Evolutionary conservation across 1,139 yeast genomes (phyloP).

Genomic region (Scheffersomyces cryptocercus): DNA sequence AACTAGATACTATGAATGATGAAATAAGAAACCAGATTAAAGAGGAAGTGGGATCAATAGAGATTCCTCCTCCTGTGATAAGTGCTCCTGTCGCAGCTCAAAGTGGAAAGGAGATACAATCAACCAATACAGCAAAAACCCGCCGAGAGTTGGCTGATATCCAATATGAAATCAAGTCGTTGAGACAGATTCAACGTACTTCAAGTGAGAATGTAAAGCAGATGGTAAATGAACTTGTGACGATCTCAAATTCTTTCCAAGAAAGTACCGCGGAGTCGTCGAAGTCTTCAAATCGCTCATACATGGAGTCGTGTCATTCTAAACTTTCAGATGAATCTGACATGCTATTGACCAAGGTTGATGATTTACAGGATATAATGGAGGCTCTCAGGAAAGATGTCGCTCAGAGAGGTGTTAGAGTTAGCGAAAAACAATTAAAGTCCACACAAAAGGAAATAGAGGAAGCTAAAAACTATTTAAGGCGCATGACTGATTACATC

Average conservation of each 20-base stretch:
- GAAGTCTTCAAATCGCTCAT: slow-evolving; percentile 56
- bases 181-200: slow-evolving; percentile 59
- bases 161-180: slow-evolving; percentile 58
- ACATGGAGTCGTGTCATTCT: slow-evolving; percentile 76
- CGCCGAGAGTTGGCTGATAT: slow-evolving; percentile 34
- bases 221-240: slow-evolving; percentile 46
- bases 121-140: neutral
- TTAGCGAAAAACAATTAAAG: slow-evolving; percentile 71
- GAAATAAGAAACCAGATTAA: slow-evolving; percentile 23
- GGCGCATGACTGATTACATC: slow-evolving; percentile 61
- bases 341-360: slow-evolving; percentile 71
- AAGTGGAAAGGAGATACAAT: slow-evolving; percentile 1
- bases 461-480: slow-evolving; percentile 55
- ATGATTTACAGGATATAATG: slow-evolving; percentile 88
- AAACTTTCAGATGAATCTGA: slow-evolving; percentile 81
- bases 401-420: slow-evolving; percentile 87
- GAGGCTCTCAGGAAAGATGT: slow-evolving; percentile 91
- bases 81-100: slow-evolving; percentile 4
- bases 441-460: slow-evolving; percentile 65
- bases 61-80: slow-evolving; percentile 15
- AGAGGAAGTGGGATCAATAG: slow-evolving; percentile 23
- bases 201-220: slow-evolving; percentile 45
- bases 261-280: slow-evolving; percentile 43
- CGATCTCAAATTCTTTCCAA: slow-evolving; percentile 51
- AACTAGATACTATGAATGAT: slow-evolving; percentile 29